Percentiles rank a stretch among this genome's conserved stretches.
Conservation (phyloP, 768 basidiomycete species). For the Suillus weaverae region DNA sequence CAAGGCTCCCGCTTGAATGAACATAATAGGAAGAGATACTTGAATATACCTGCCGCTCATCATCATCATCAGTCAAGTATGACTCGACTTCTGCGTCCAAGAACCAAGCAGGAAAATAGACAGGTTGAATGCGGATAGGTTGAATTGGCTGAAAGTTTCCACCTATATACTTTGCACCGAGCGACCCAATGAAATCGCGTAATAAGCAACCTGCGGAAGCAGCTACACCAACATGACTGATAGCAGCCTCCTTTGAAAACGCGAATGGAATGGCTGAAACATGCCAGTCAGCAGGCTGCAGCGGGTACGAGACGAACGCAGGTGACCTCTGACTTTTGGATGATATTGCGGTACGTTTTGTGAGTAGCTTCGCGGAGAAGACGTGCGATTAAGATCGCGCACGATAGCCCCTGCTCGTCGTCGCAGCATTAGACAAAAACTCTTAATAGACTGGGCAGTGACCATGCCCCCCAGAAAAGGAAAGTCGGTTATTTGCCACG, state of each 20-base stretch:
- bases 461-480: background rate
- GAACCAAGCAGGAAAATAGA: constrained; percentile 67
- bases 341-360: constrained; percentile 24
- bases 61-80: constrained; percentile 9
- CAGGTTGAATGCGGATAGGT: constrained; percentile 48
- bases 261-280: constrained; percentile 52
- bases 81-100: constrained; percentile 52
- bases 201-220: constrained; percentile 28
- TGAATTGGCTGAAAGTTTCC: constrained; percentile 38
- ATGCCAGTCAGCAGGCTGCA: constrained; percentile 11
- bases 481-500: constrained; percentile 20
- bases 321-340: constrained; percentile 42
- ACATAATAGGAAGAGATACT: background rate
- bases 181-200: constrained; percentile 27
- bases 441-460: background rate
- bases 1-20: background rate
- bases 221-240: constrained; percentile 36
- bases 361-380: constrained; percentile 21
- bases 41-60: constrained; percentile 1
- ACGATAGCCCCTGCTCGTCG: background rate
- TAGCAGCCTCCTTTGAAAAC: constrained; percentile 46
- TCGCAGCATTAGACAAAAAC: constrained; percentile 1
- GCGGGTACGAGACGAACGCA: constrained; percentile 1
- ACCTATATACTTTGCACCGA: constrained; percentile 40
- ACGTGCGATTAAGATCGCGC: too few species aligned